Evolutionary conservation across 75 land plant species (phyloP), one percentile per base, ranked within the genome.

Genomic region (Gnetum montanum): DNA sequence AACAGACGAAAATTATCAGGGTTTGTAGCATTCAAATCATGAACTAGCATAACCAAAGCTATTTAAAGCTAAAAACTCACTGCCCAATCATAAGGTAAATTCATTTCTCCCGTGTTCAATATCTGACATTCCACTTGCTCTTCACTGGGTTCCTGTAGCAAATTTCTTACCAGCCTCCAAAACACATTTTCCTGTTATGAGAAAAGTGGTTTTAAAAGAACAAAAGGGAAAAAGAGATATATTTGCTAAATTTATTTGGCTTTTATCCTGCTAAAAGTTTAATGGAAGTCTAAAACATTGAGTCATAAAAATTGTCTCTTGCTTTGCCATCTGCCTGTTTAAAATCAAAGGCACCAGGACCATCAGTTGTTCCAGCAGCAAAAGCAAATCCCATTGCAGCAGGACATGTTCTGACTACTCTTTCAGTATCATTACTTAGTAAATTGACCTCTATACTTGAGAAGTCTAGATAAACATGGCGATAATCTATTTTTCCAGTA

Each of bases 301-400:
- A 25, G 4, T 3, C 35, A n/a, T 12, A 37, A 63, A 63, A n/a
- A 3, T 19, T 46, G 30, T 23, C 13, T 12, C 57, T 58, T 24
- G 76, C 90, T 73, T 78, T 29, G 20, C 46, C 67, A 52, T 83
- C 88, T 16, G 88, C 93, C 57, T 88, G 93, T 61, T 66, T 55
- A 54, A 88, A 88, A 30, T 64, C 81, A 55, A 77, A 75, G 23
- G 75, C 84, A 1, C 93, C 93, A 24, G 88, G 93, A 19, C 93
- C 93, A 64, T 88, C 88, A 19, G 93, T 84, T 4, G 88, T 88
- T 48, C 93, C 93, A 31, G 93, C 93, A 28, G 93, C 88, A 72
- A 88, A 88, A 20, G 78, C 79, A 28, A 71, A 75, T 1, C 93
- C 93, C 28, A 88, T 64, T 18, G 88, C 84, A 33, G 88, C 82